Evolutionary conservation across 192 early-diverging fungal species (phyloP), one percentile per base, ranked within the genome.

Genomic region (Coemansia sp.): DNA sequence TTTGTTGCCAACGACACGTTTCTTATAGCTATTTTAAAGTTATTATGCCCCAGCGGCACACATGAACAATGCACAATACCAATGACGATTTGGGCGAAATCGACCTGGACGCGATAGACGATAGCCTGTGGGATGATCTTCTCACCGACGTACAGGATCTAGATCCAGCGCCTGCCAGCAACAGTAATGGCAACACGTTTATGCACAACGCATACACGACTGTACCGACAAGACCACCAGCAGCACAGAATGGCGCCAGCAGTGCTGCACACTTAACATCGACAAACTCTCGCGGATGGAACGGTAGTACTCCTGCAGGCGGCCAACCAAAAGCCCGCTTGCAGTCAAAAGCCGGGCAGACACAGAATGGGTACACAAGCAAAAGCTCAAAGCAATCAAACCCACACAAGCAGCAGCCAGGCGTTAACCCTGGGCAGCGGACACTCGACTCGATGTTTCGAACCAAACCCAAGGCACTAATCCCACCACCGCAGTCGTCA

Each of bases 361-460:
- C 40, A 9, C 40, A 42, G 15, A 3, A 4, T 14, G 40, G 40
- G 0, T 42, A 42, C 40, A 42, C 4, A 42, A 3, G 40, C 40
- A 11, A 11, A n/a, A 14, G 40, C 15, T 42, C 40, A n/a, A 42
- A n/a, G 12, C 40, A 42, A n/a, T n/a, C 11, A 42, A 42, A 42
- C 12, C 40, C 40, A 11, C 40, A 42, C 40, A 42, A 42, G 15
- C 40, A 42, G 11, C 40, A 42, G 25, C 52, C 21, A 54, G 12
- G 52, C 6, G 28, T 17, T n/a, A 54, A 28, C 26, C 8, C 62
- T 38, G 69, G 72, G 7, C 71, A 79, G 64, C 60, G 56, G 28
- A 81, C 78, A 0, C 69, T 81, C 26, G 69, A 71, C 3, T 71
- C 78, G 2, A 53, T 81, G 60, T 74, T 81, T 68, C 52, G 54